These are phyloP conservation scores for Groenewaldozyma salmanticensis DNA, from an alignment of 805 yeast species.

Conservation along the genomic window DNA sequence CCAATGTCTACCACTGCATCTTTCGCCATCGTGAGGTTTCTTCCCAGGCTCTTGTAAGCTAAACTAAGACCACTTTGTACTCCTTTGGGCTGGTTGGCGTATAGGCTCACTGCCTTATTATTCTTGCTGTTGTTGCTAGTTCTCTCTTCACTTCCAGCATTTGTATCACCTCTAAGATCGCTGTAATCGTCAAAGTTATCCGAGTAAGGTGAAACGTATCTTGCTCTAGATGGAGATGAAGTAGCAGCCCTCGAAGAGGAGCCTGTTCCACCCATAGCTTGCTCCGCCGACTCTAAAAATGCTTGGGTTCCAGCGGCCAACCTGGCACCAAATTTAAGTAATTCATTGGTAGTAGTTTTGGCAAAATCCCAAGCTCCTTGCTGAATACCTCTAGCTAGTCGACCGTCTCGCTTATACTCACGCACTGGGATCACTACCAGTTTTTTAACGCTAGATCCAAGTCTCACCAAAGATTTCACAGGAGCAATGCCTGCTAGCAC, in stretches of 20 bases:
- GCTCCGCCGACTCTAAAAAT: slow-evolving; percentile 69
- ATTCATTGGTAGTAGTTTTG: slow-evolving; percentile 68
- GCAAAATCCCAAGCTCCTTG: slow-evolving; percentile 69
- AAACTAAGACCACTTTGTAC: slow-evolving; percentile 60
- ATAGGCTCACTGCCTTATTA: slow-evolving; percentile 47
- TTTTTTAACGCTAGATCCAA: slow-evolving; percentile 71
- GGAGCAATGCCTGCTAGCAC: slow-evolving; percentile 81
- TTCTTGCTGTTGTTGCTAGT: background rate
- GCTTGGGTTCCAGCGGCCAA: slow-evolving; percentile 84
- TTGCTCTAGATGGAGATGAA: slow-evolving; percentile 22
- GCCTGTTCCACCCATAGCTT: slow-evolving; percentile 67
- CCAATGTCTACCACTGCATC: slow-evolving; percentile 53
- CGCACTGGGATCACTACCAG: slow-evolving; percentile 62
- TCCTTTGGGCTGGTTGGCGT: slow-evolving; percentile 74
- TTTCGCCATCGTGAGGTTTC: slow-evolving; percentile 56
- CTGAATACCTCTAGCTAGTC: slow-evolving; percentile 58
- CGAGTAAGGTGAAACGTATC: slow-evolving; percentile 17
- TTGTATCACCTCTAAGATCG: slow-evolving; percentile 15
- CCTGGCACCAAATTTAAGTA: slow-evolving; percentile 73
- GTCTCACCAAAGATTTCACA: slow-evolving; percentile 60
- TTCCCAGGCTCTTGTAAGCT: slow-evolving; percentile 68
- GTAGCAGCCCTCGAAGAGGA: slow-evolving; percentile 31
- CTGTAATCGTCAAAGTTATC: slow-evolving; percentile 14
- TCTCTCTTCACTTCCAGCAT: slow-evolving; percentile 13
- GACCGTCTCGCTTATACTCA: slow-evolving; percentile 67